A percentile compares a stretch with the other conserved stretches of the same genome.
Evolutionary conservation across 2,329 filamentous ascomycete genomes (phyloP).

Genomic region (Trichoderma polysporum): DNA sequence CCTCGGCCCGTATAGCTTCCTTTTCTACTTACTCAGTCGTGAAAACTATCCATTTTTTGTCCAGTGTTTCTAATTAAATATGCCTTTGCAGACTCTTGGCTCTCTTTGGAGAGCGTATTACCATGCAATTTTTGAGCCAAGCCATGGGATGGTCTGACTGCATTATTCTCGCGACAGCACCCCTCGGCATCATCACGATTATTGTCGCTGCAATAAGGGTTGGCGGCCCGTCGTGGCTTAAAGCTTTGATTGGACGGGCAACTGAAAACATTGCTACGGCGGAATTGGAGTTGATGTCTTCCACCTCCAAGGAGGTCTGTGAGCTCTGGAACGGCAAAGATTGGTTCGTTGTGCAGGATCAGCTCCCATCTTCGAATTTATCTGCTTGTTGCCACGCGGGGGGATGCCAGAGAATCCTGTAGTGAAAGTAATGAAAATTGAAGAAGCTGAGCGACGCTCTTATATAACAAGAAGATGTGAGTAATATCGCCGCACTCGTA

Average conservation of each 20-base stretch:
- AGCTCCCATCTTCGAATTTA: conserved; percentile 24
- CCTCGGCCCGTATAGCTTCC: conserved; percentile 16
- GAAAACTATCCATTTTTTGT: background rate
- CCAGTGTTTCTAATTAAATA: background rate
- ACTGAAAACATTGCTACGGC: conserved; percentile 42
- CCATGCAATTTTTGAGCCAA: conserved; percentile 50
- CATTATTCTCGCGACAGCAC: conserved; percentile 46
- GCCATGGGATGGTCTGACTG: conserved; percentile 42
- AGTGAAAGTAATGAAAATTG: background rate
- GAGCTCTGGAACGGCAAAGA: conserved; percentile 46
- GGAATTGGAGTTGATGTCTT: conserved; percentile 46
- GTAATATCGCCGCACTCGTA: background rate
- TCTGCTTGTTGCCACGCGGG: background rate
- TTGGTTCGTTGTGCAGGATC: conserved; percentile 30
- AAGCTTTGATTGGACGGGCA: conserved; percentile 46
- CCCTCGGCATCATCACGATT: conserved; percentile 45
- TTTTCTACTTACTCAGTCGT: background rate
- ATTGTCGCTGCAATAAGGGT: conserved; percentile 46
- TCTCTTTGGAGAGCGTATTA: conserved; percentile 47
- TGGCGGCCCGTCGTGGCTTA: conserved; percentile 42
- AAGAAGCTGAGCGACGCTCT: background rate
- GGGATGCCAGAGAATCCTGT: background rate
- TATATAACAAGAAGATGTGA: background rate
- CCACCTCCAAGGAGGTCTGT: conserved; percentile 45
- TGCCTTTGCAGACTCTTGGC: conserved; percentile 21